These are phyloP conservation scores for Trichoderma orchidacearum DNA, from an alignment of 495 filamentous ascomycete species.

Conservation along the genomic window DNA sequence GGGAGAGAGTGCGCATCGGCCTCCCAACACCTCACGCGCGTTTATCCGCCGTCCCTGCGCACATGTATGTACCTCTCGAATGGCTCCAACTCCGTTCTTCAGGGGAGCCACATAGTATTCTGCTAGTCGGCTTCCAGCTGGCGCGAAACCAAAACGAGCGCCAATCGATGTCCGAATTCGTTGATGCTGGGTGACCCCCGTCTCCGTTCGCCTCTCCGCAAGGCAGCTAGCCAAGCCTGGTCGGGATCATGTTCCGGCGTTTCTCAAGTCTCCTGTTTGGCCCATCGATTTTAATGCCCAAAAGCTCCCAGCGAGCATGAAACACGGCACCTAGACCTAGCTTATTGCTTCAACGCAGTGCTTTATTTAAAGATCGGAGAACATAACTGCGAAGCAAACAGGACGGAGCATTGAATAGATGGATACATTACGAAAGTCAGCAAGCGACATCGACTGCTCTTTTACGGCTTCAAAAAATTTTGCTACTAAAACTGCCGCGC, in stretches of 20 bases:
- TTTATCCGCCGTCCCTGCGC: background rate
- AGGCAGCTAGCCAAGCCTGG: background rate
- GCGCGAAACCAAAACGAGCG: no score
- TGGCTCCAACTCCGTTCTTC: background rate
- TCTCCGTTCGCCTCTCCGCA: background rate
- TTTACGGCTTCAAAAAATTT: no score
- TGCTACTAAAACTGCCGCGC: no score
- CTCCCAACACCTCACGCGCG: background rate
- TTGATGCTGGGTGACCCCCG: background rate
- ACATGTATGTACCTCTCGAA: no score
- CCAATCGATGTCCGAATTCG: background rate
- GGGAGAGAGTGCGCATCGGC: background rate
- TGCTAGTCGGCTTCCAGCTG: no score
- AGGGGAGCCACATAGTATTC: background rate
- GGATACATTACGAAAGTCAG: no score
- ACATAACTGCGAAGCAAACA: background rate
- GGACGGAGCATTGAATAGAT: background rate
- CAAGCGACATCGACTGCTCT: no score
- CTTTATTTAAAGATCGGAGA: background rate
- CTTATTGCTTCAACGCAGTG: background rate
- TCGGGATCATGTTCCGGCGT: background rate
- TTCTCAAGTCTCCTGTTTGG: background rate
- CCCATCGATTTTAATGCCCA: no score
- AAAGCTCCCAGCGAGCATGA: background rate
- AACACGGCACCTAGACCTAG: background rate